These are phyloP conservation scores for Ulmus americana DNA, from an alignment of 331 rosid species.

Conservation along the genomic window DNA sequence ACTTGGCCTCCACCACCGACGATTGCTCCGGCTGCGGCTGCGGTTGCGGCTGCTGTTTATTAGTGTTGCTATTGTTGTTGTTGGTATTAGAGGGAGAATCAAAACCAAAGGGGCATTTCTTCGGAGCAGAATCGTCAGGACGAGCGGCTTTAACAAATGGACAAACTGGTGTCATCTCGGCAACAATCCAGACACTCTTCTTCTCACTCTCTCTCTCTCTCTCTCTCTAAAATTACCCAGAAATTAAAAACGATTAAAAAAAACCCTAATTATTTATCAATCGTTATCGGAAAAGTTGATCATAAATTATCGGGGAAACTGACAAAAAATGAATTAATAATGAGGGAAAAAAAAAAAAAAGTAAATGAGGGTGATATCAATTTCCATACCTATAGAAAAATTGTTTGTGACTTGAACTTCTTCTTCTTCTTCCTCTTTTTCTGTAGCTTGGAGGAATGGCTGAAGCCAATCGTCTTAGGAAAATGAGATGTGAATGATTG, in stretches of 20 bases:
- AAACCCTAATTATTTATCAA: constrained; percentile 1
- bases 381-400: background rate
- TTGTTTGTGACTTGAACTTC: background rate
- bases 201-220: background rate
- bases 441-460: background rate
- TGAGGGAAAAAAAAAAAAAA: background rate
- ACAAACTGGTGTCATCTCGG: constrained; percentile 43
- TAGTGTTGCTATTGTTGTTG: background rate
- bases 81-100: constrained; percentile 9
- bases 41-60: background rate
- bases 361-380: background rate
- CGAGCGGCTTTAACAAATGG: constrained; percentile 43
- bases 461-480: too few species aligned
- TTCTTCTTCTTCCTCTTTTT: background rate
- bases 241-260: background rate
- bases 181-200: background rate
- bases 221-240: background rate
- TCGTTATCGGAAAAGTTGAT: background rate
- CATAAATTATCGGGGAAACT: background rate
- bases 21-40: background rate
- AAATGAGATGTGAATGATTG: background rate
- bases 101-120: constrained; percentile 20
- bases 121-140: constrained; percentile 34
- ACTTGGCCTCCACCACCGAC: constrained; percentile 40
- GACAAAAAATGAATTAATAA: background rate